These are phyloP conservation scores for Penicillium concentricum DNA, from an alignment of 2,329 filamentous ascomycete genomes.

Conservation along the genomic window DNA sequence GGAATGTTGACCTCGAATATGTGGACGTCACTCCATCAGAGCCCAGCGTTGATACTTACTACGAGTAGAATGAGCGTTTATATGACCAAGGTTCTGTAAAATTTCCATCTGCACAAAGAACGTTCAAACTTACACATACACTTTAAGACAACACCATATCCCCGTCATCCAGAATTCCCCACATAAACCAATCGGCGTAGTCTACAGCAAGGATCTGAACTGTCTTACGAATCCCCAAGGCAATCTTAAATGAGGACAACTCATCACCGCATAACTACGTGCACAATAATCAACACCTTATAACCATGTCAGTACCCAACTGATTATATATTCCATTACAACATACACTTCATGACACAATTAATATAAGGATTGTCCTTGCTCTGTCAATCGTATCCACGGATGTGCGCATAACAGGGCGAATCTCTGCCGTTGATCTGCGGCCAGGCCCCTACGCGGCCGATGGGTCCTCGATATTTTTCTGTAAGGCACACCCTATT, in stretches of 20 bases:
- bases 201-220: constrained; percentile 2
- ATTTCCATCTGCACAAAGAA: not conserved
- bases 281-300: not conserved
- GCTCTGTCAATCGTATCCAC: constrained; percentile 4
- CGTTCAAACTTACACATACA: not conserved
- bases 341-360: not conserved
- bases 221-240: constrained; percentile 13
- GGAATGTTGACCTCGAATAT: constrained; percentile 11
- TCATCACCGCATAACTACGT: not conserved
- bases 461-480: constrained; percentile 5
- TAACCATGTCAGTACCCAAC: not conserved
- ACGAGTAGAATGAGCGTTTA: no score
- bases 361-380: constrained; percentile 3
- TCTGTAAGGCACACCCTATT: constrained; percentile 5
- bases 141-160: not conserved
- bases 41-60: not conserved
- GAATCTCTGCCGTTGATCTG: not conserved
- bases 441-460: constrained; percentile 1
- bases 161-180: constrained; percentile 13
- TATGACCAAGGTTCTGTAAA: not conserved
- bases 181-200: constrained; percentile 19
- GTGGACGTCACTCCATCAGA: not conserved
- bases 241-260: constrained; percentile 4
- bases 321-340: not conserved
- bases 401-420: constrained; percentile 1